A percentile compares a stretch with the other conserved stretches of the same genome.
These are phyloP conservation scores for Phytophthora tubulina DNA, from an alignment of 352 stramenopile genomes.

Conservation along the genomic window DNA sequence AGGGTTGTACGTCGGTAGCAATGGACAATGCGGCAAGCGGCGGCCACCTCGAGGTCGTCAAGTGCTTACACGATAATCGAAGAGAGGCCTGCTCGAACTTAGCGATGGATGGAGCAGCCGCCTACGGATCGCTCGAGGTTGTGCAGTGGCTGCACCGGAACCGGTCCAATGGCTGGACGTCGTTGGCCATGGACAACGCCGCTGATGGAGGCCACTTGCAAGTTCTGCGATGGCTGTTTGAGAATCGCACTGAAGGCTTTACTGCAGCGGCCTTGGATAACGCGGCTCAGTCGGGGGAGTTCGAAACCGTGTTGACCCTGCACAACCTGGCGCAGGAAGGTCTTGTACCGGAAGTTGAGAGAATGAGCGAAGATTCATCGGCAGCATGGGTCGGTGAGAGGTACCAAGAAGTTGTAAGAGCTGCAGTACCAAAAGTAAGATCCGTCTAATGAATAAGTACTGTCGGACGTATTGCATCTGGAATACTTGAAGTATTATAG, in stretches of 20 bases:
- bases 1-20: conserved; percentile 5
- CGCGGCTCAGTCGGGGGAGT: conserved; percentile 5
- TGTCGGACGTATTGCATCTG: not conserved
- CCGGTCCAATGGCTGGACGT: conserved; percentile 9
- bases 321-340: conserved; percentile 16
- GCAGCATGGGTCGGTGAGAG: conserved; percentile 1
- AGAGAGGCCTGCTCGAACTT: conserved; percentile 16
- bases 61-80: conserved; percentile 20
- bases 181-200: conserved; percentile 16
- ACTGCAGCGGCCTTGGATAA: conserved; percentile 12
- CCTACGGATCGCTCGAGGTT: conserved; percentile 11
- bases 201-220: conserved; percentile 15
- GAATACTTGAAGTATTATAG: no score
- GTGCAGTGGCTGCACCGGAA: conserved; percentile 17
- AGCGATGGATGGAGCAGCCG: conserved; percentile 14
- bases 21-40: not conserved
- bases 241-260: conserved; percentile 19
- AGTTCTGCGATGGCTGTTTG: conserved; percentile 16
- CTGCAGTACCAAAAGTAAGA: no score
- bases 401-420: conserved; percentile 2
- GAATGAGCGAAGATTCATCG: conserved; percentile 6
- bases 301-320: conserved; percentile 18
- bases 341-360: not conserved
- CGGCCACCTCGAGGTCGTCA: conserved; percentile 4
- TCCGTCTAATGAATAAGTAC: not conserved